Conservation (phyloP, 257 asterid genomes). For the Primulina huaijiensis region DNA sequence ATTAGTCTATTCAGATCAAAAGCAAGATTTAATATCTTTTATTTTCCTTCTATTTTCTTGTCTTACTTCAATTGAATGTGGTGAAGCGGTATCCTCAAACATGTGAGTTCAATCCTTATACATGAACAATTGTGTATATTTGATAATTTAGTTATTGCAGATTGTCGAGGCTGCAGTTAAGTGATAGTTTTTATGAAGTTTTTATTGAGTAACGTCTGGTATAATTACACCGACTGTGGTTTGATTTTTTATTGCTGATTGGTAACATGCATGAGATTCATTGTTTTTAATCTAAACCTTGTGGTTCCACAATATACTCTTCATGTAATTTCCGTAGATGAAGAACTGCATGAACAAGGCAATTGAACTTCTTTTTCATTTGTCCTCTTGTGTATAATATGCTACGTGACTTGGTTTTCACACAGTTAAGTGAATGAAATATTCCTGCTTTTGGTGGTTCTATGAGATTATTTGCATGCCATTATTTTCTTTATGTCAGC, state of each 20-base stretch:
- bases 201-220: not conserved
- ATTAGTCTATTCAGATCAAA: conserved; percentile 7
- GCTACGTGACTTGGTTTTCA: not conserved
- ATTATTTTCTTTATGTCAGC: not conserved
- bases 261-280: not conserved
- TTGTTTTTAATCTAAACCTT: not conserved
- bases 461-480: not conserved
- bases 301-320: not conserved
- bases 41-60: no score
- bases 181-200: not conserved
- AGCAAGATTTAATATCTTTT: not conserved
- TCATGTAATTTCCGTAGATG: not conserved
- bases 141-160: not conserved
- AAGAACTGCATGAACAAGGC: not conserved
- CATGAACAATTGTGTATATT: not conserved
- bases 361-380: not conserved
- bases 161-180: conserved; percentile 4
- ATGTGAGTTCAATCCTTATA: not conserved
- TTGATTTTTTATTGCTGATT: not conserved
- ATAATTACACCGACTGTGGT: not conserved
- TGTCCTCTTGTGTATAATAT: not conserved
- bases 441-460: not conserved
- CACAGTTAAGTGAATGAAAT: not conserved
- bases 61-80: no score
- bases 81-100: no score